Evolutionary conservation across 768 basidiomycete species (phyloP).

Genomic region (Mycena belliarum): DNA sequence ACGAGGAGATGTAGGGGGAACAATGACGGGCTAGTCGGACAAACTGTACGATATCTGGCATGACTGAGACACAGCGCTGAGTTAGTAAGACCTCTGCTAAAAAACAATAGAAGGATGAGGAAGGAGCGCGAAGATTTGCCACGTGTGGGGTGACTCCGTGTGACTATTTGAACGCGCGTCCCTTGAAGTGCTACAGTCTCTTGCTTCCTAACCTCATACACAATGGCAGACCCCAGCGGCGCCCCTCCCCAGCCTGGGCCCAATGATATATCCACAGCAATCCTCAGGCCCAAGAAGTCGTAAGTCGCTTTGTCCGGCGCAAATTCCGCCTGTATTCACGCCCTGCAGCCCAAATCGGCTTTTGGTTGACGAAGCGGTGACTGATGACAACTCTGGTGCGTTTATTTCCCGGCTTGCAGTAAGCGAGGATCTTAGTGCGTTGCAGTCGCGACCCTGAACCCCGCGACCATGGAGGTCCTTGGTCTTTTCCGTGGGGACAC

Average conservation of each 20-base stretch:
- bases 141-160: neutral
- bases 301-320: conserved; percentile 42
- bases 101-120: neutral
- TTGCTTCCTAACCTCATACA: conserved; percentile 23
- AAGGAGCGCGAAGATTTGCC: neutral
- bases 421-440: conserved; percentile 16
- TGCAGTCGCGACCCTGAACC: conserved; percentile 90
- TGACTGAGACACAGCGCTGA: neutral
- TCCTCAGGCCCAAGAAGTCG: conserved; percentile 98
- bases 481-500: conserved; percentile 97
- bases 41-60: conserved; percentile 10
- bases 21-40: neutral
- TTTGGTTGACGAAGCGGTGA: conserved; percentile 91
- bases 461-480: conserved; percentile 93
- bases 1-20: conserved; percentile 67
- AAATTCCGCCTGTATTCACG: conserved; percentile 21
- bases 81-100: neutral
- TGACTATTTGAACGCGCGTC: conserved; percentile 37
- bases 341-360: conserved; percentile 86
- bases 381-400: conserved; percentile 95
- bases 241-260: conserved; percentile 81
- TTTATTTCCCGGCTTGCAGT: neutral
- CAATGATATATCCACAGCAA: conserved; percentile 92
- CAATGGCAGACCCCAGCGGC: conserved; percentile 81
- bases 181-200: conserved; percentile 22